Evolutionary conservation across 2,329 filamentous ascomycete species (phyloP).

Genomic region (Pseudocercospora ulei): DNA sequence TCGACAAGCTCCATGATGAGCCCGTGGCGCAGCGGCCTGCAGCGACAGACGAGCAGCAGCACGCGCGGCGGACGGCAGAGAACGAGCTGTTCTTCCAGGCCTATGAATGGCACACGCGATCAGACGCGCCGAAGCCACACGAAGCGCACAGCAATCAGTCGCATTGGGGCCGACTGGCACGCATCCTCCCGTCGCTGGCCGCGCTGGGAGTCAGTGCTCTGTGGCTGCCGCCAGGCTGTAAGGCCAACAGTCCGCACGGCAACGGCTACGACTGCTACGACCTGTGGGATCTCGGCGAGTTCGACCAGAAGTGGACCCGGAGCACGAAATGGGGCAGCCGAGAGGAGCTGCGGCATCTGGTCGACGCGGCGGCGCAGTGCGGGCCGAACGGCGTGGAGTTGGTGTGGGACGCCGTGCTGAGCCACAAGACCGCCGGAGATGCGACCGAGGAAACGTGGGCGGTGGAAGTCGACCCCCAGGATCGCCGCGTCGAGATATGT

Average conservation of each 20-base stretch:
- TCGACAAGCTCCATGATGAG: constrained; percentile 11
- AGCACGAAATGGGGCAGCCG: constrained; percentile 61
- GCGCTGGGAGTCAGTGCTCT: constrained; percentile 50
- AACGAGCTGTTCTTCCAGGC: constrained; percentile 53
- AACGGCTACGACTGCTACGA: constrained; percentile 58
- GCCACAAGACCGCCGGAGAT: constrained; percentile 62
- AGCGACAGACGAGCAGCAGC: background rate
- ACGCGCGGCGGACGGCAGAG: constrained; percentile 22
- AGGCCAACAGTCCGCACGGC: constrained; percentile 51
- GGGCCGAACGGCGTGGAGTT: constrained; percentile 43
- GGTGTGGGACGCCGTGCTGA: constrained; percentile 62
- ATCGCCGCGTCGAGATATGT: constrained; percentile 48
- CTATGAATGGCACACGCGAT: constrained; percentile 63
- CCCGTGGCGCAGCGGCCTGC: constrained; percentile 6
- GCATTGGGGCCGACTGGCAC: constrained; percentile 29
- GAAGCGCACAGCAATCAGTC: constrained; percentile 41
- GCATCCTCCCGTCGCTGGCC: constrained; percentile 26
- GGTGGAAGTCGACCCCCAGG: constrained; percentile 52
- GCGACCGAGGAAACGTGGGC: constrained; percentile 53
- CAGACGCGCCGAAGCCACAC: constrained; percentile 25
- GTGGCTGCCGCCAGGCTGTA: constrained; percentile 66
- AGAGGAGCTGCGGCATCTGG: constrained; percentile 50
- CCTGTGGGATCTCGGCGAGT: constrained; percentile 61
- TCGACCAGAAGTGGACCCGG: constrained; percentile 56
- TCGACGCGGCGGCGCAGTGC: constrained; percentile 41